A percentile compares a stretch with the other conserved stretches of the same genome.
Evolutionary conservation across 2,329 filamentous ascomycete species (phyloP).

Genomic region (Xylariaceae sp.): DNA sequence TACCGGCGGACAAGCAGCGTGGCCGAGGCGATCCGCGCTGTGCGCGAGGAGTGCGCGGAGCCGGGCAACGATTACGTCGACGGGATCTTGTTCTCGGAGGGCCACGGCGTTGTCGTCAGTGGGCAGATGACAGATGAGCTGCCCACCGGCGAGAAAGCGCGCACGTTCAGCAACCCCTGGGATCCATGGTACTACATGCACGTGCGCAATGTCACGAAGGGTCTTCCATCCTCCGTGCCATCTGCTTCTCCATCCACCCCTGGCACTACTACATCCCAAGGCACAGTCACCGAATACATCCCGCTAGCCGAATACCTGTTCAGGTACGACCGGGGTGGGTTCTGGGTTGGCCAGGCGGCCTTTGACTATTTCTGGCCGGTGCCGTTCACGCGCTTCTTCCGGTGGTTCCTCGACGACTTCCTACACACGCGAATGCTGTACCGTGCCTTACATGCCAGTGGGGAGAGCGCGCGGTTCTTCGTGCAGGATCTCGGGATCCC

Average conservation of each 20-base stretch:
- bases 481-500: constrained; percentile 72
- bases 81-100: constrained; percentile 69
- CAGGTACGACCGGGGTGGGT: constrained; percentile 76
- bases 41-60: constrained; percentile 55
- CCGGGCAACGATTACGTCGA: constrained; percentile 72
- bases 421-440: constrained; percentile 78
- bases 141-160: constrained; percentile 38
- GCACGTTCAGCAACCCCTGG: constrained; percentile 56
- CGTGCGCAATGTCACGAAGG: constrained; percentile 56
- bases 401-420: constrained; percentile 75
- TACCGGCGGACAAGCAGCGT: constrained; percentile 63
- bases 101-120: constrained; percentile 70
- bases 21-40: constrained; percentile 53
- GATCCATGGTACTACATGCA: constrained; percentile 84
- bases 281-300: constrained; percentile 59
- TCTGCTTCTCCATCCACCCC: constrained; percentile 30
- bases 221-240: constrained; percentile 35
- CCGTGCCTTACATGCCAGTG: constrained; percentile 72
- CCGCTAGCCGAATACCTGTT: constrained; percentile 77
- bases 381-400: constrained; percentile 69
- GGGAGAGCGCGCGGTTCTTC: constrained; percentile 68
- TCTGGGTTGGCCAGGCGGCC: constrained; percentile 73
- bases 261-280: neutral
- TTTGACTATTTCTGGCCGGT: constrained; percentile 71
- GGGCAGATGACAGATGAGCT: constrained; percentile 65